phyloP scores from a whole-genome alignment of 2,329 filamentous ascomycete genomes.

The Thelonectria olida region DNA sequence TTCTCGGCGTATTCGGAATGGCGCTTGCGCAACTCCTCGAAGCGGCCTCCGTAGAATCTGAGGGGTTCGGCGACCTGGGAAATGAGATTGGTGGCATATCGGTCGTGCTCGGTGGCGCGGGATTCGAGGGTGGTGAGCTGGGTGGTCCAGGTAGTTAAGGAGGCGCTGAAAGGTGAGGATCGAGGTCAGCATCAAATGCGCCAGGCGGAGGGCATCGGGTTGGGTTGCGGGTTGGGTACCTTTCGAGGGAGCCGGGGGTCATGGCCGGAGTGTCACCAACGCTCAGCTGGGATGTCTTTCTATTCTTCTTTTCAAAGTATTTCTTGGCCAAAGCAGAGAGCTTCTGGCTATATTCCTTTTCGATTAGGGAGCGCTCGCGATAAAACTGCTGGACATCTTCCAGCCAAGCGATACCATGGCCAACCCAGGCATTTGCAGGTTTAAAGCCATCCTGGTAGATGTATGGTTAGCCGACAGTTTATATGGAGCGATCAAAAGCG shows the following conservation, averaged over 20 bases:
- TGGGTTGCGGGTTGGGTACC: slow-evolving; percentile 52
- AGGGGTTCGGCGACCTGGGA: slow-evolving; percentile 86
- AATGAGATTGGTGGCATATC: slow-evolving; percentile 81
- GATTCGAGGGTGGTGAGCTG: slow-evolving; percentile 91
- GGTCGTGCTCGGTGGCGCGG: slow-evolving; percentile 88
- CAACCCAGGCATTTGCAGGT: slow-evolving; percentile 90
- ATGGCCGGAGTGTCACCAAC: slow-evolving; percentile 93
- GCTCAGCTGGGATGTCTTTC: slow-evolving; percentile 85
- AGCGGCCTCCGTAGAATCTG: slow-evolving; percentile 76
- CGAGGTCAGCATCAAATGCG: slow-evolving; percentile 33
- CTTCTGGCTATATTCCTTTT: slow-evolving; percentile 95
- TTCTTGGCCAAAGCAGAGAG: slow-evolving; percentile 90
- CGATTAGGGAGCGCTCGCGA: slow-evolving; percentile 90
- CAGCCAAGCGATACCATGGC: slow-evolving; percentile 90
- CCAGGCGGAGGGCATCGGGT: not conserved
- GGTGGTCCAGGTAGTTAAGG: slow-evolving; percentile 95
- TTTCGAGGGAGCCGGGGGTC: slow-evolving; percentile 95
- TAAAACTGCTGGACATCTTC: slow-evolving; percentile 98
- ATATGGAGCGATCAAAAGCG: not conserved
- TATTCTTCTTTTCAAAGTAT: slow-evolving; percentile 96
- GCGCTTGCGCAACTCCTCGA: slow-evolving; percentile 92
- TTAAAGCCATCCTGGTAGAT: slow-evolving; percentile 88
- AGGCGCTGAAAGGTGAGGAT: slow-evolving; percentile 68
- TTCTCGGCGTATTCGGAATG: slow-evolving; percentile 90
- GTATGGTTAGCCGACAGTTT: not conserved